Evolutionary conservation across 2,329 filamentous ascomycete genomes (phyloP), one percentile per base, ranked within the genome.

Genomic region (Colletotrichum sp.): DNA sequence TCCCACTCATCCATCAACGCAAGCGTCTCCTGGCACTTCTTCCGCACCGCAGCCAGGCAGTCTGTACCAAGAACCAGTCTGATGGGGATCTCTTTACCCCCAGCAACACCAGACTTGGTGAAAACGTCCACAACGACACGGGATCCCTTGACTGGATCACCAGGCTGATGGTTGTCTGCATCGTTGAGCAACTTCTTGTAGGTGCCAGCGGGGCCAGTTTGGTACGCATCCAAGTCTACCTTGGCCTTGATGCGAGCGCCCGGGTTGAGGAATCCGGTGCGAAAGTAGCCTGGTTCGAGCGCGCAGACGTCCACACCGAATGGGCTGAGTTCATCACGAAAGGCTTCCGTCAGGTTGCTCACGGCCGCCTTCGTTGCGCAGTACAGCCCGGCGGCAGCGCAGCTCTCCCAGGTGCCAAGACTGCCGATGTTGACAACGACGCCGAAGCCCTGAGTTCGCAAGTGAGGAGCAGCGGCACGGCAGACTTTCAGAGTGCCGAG

Each of bases 41-140:
- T 79, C 68, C 83, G 84, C 13, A 91, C 84, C 5, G 77, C 80
- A 6, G 80, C 77, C n/a, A 89, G 79, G 8, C 83, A 83, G 80
- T 93, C 91, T 9, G 82, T 85, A 0, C 92, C 92, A 55, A 93
- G 81, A n/a, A 87, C 83, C 65, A 93, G 78, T 32, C 91, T 83
- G 16, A 88, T 78, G 0, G 91, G 92, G 3, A 93, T 83, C 24
- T 88, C 85, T 77, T 82, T 88, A 0, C 89, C 90, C 75, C 80
- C 70, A 0, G 85, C 89, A 28, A 84, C 83, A 0, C 90, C 91
- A 3, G 83, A 86, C 59, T 84, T 84, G 9, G 89, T 91, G 78
- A 93, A 78, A 16, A 91, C 84, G 77, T 93, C 91, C 7, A 92
- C 85, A 32, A 92, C 84, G 1, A 90, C 85, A 72, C 83, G 85